A percentile compares a stretch with the other conserved stretches of the same genome.
phyloP scores from a whole-genome alignment of 495 filamentous ascomycete species.

The Collariella sp. region DNA sequence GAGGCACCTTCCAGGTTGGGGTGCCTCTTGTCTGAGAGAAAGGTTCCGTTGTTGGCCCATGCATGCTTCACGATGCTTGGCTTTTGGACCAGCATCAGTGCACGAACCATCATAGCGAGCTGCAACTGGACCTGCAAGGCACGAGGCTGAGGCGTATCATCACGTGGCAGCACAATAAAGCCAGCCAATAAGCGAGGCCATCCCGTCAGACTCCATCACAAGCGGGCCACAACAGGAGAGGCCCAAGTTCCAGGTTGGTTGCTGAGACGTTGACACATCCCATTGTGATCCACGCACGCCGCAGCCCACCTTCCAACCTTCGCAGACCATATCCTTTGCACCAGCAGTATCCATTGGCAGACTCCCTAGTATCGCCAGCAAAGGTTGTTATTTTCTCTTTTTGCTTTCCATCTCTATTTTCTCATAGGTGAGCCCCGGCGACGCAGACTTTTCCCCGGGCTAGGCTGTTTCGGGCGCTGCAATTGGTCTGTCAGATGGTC shows the following conservation, averaged over 20 bases:
- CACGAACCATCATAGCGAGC: no score
- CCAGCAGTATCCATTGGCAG: constrained; percentile 26
- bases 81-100: no score
- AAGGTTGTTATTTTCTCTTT: constrained; percentile 21
- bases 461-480: neutral
- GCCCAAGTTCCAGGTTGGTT: no score
- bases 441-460: neutral
- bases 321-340: constrained; percentile 24
- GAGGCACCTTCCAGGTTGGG: no score
- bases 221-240: constrained; percentile 20
- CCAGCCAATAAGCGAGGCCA: constrained; percentile 6
- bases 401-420: neutral
- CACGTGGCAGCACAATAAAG: constrained; percentile 10
- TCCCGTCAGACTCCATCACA: constrained; percentile 9
- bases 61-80: no score
- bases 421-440: constrained; percentile 12
- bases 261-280: constrained; percentile 1
- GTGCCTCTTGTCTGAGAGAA: no score
- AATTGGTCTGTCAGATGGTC: constrained; percentile 68
- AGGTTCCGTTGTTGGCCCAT: no score
- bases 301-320: constrained; percentile 8
- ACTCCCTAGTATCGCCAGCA: constrained; percentile 21
- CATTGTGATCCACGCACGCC: neutral
- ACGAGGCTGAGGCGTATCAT: neutral
- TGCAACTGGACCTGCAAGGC: neutral